Evolutionary conservation across 371 early-diverging fungal species (phyloP), one percentile per base, ranked within the genome.

Genomic region (Massospora cicadina): DNA sequence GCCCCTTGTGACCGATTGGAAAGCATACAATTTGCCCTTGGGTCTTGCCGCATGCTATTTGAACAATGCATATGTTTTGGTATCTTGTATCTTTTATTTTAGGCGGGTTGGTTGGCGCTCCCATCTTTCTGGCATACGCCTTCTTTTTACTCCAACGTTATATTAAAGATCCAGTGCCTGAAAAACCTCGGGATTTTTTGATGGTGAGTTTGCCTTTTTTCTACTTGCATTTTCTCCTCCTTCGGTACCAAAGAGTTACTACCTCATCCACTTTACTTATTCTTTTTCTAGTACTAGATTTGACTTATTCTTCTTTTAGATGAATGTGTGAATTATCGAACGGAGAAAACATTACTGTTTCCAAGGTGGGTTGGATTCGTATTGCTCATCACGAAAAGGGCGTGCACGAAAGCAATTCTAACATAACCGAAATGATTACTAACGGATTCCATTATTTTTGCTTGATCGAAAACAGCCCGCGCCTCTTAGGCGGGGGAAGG

Each of bases 401-500:
- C 17, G 21, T 23, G 3, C 3, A 10, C 17, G 28, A 24, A 28
- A 60, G 31, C 31, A 31, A 28, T 23, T 28, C 25, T 23, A 60
- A 60, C 32, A 24, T 60, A 60, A 26, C 28, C 3, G 60, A 30
- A 7, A 60, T 60, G 30, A 21, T 60, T 7, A 60, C 28, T 23
- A 27, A 21, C 17, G 31, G 60, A 30, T 21, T 60, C 7, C 2
- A 70, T 68, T 55, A 69, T 65, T 58, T 71, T n/a, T n/a, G 54
- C 61, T 66, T 58, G 65, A 71, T 65, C 43, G 66, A 1, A 68
- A 63, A 62, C 65, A 70, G 68, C 29, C 64, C 58, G 21, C 17
- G 7, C 28, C 55, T 13, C 21, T 55, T 21, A 66, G 64, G 62
- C 67, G 74, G 23, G 72, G 68, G 24, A 74, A 75, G 68, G 79